Conservation (phyloP, 2,329 filamentous ascomycete genomes). For the Ophiocordyceps camponoti-rufipedis region DNA sequence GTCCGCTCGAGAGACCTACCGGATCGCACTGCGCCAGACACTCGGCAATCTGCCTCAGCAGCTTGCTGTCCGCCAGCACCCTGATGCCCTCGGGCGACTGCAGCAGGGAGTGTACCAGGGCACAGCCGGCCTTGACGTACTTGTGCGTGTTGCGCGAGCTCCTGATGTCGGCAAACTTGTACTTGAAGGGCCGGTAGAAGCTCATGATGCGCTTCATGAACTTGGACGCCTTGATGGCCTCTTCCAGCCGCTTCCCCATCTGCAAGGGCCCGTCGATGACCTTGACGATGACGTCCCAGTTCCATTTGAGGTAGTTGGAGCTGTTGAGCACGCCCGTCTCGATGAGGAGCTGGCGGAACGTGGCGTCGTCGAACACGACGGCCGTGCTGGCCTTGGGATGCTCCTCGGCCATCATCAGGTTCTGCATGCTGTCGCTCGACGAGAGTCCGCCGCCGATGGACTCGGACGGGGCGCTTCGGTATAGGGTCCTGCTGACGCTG, state of each 20-base stretch:
- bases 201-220: slow-evolving; percentile 90
- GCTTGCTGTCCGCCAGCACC: slow-evolving; percentile 80
- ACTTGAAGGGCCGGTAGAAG: slow-evolving; percentile 95
- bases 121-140: slow-evolving; percentile 79
- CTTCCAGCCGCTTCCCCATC: slow-evolving; percentile 79
- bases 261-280: slow-evolving; percentile 86
- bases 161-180: slow-evolving; percentile 75
- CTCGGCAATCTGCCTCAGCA: slow-evolving; percentile 84
- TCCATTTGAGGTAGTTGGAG: slow-evolving; percentile 89
- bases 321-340: slow-evolving; percentile 78
- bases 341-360: slow-evolving; percentile 45
- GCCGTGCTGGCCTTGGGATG: slow-evolving; percentile 31
- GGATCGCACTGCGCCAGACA: slow-evolving; percentile 90
- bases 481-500: slow-evolving; percentile 84
- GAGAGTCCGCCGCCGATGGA: slow-evolving; percentile 18
- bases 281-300: slow-evolving; percentile 82
- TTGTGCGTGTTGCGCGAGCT: slow-evolving; percentile 89
- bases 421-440: slow-evolving; percentile 25
- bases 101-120: slow-evolving; percentile 69
- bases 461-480: slow-evolving; percentile 48
- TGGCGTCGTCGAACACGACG: slow-evolving; percentile 36
- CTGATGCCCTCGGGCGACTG: slow-evolving; percentile 71
- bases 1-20: slow-evolving; percentile 29
- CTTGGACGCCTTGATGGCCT: slow-evolving; percentile 86
- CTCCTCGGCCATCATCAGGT: slow-evolving; percentile 34